Conservation (phyloP, 2,329 filamentous ascomycete species). For the Aulographum hederae region DNA sequence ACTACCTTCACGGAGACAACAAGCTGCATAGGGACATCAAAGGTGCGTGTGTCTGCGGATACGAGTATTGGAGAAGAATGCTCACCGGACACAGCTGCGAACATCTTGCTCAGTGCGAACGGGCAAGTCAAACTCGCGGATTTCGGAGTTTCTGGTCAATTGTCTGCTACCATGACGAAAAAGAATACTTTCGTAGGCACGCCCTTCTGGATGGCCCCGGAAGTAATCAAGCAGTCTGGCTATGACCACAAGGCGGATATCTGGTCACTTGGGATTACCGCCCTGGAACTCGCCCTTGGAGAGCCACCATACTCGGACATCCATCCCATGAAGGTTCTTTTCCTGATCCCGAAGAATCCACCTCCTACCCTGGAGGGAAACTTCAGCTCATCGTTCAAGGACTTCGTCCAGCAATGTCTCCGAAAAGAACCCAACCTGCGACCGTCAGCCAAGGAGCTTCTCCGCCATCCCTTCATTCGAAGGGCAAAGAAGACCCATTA, state of each 20-base stretch:
- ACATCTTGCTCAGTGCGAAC: conserved; percentile 72
- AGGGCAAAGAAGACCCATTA: conserved; percentile 93
- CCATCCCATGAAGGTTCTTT: conserved; percentile 95
- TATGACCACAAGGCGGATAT: conserved; percentile 98
- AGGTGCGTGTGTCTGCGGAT: conserved; percentile 31
- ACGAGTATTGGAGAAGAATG: background rate
- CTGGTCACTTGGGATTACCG: conserved; percentile 94
- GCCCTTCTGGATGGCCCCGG: conserved; percentile 98
- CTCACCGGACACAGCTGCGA: conserved; percentile 47
- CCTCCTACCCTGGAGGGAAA: conserved; percentile 50
- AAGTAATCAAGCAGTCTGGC: conserved; percentile 95
- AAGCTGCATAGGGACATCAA: conserved; percentile 96
- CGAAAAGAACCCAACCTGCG: conserved; percentile 78
- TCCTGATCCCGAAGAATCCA: conserved; percentile 87
- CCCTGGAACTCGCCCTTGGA: conserved; percentile 75
- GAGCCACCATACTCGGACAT: conserved; percentile 94
- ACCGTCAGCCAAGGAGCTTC: conserved; percentile 67
- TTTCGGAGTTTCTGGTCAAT: conserved; percentile 90
- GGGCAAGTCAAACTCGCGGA: conserved; percentile 95
- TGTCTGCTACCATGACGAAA: conserved; percentile 97
- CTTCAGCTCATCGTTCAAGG: conserved; percentile 29
- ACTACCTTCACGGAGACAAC: conserved; percentile 87
- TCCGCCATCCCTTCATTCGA: conserved; percentile 80
- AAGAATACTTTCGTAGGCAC: conserved; percentile 98
- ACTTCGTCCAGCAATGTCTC: conserved; percentile 46